Evolutionary conservation across 2,329 filamentous ascomycete genomes (phyloP), one percentile per base, ranked within the genome.

Genomic region (Thermomyces lanuginosus): DNA sequence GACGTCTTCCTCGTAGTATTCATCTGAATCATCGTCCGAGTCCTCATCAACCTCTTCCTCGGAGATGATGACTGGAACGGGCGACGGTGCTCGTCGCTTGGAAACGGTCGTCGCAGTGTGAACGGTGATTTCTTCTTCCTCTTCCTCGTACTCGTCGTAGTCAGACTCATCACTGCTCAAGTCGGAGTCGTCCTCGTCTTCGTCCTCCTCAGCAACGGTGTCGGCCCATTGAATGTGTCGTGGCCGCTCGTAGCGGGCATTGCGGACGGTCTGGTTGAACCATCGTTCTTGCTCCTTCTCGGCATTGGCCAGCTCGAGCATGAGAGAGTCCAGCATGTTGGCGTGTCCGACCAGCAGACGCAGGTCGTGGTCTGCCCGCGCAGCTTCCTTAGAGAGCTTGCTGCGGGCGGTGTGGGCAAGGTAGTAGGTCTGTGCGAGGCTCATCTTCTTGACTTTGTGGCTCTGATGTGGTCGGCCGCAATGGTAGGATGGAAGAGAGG

Each of bases 341-440:
- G 89, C 89, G 60, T 98, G 89, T 46, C 86, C 89, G 44, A 98
- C 89, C 34, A 98, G 77, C 23, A 91, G 72, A 50, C 86, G 76
- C 37, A 98, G 79, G 64, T 95, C 75, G 68, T 95, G 89, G 53
- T 95, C 86, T 45, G 81, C 66, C 47, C 77, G 76, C 56, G 75
- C 72, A 63, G 89, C 89, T 63, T 95, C 86, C 38, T 69, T 71
- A 40, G 83, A 83, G 49, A 98, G 83, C 82, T 98, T 98, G 45
- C 76, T 77, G 55, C 89, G 75, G 51, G 89, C 89, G 59, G 84
- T 86, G 67, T 92, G 84, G 53, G 89, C 89, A 46, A 95, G 77
- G 64, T 82, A 92, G 76, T 95, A 98, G 36, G 86, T 95, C 61
- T 93, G 83, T 15, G 86, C 91, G 63, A 95, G 77, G 54, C 79